phyloP scores from a whole-genome alignment of 768 basidiomycete genomes.

The Auriculariales sp. region DNA sequence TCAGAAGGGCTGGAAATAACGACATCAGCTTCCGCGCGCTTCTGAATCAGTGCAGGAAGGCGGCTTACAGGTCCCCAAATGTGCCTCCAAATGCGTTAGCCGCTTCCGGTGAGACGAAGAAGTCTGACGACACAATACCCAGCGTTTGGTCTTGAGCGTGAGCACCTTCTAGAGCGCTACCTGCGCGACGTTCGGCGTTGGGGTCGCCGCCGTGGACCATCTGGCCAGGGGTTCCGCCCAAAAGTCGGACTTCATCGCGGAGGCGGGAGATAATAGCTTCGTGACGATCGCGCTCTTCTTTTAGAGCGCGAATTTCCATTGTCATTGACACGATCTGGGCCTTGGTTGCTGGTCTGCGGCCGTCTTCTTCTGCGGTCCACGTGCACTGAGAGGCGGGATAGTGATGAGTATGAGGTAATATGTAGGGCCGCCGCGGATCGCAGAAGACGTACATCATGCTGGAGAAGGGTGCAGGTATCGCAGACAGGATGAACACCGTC shows the following conservation, averaged over 20 bases:
- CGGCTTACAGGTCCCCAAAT: no score
- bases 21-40: no score
- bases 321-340: not conserved
- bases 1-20: no score
- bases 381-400: not conserved
- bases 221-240: not conserved
- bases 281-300: not conserved
- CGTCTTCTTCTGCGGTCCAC: not conserved
- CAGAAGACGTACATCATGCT: conserved; percentile 9
- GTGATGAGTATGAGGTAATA: not conserved
- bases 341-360: not conserved
- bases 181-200: no score
- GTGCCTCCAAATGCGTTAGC: no score
- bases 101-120: no score
- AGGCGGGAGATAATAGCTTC: not conserved
- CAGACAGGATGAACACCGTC: conserved; percentile 19
- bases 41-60: no score
- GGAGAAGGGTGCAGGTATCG: conserved; percentile 14
- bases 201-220: no score
- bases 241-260: not conserved
- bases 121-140: no score
- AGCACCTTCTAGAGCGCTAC: no score
- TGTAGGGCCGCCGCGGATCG: not conserved
- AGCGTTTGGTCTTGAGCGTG: no score
- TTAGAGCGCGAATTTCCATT: not conserved